A percentile compares a stretch with the other conserved stretches of the same genome.
Evolutionary conservation across 1,139 yeast species (phyloP).

Genomic region (Diutina rugosa): DNA sequence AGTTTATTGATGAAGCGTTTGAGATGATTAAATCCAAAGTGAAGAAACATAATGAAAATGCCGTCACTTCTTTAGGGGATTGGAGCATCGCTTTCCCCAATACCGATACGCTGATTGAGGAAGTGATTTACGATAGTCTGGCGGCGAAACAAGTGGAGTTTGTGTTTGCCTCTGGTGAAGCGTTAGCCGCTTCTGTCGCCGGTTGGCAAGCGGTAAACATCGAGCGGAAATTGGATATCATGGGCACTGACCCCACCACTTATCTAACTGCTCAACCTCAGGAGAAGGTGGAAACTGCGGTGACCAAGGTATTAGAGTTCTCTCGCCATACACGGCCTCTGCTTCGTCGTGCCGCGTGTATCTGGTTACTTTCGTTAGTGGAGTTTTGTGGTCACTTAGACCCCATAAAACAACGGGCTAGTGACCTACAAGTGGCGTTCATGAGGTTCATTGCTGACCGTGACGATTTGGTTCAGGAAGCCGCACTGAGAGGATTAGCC

Average conservation of each 20-base stretch:
- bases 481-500: conserved; percentile 83
- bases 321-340: conserved; percentile 62
- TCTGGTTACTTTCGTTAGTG: conserved; percentile 73
- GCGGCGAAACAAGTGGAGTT: conserved; percentile 60
- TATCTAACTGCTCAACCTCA: conserved; percentile 8
- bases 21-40: background rate
- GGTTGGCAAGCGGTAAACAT: conserved; percentile 68
- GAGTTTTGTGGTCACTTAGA: conserved; percentile 54
- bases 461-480: conserved; percentile 80
- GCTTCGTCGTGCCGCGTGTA: conserved; percentile 62
- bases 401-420: conserved; percentile 28
- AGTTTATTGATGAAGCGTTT: conserved; percentile 3
- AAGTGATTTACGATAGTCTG: conserved; percentile 43
- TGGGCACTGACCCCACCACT: conserved; percentile 10
- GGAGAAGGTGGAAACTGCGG: conserved; percentile 20
- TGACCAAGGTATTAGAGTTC: conserved; percentile 35
- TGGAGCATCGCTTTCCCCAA: background rate
- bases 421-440: conserved; percentile 57
- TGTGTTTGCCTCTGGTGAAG: conserved; percentile 76
- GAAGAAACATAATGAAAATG: background rate
- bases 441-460: conserved; percentile 64
- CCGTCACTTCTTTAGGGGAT: background rate
- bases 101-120: conserved; percentile 16
- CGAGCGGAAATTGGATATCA: conserved; percentile 35
- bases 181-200: conserved; percentile 53